phyloP scores from a whole-genome alignment of 148 eudicot species.

The Chenopodium suecicum region DNA sequence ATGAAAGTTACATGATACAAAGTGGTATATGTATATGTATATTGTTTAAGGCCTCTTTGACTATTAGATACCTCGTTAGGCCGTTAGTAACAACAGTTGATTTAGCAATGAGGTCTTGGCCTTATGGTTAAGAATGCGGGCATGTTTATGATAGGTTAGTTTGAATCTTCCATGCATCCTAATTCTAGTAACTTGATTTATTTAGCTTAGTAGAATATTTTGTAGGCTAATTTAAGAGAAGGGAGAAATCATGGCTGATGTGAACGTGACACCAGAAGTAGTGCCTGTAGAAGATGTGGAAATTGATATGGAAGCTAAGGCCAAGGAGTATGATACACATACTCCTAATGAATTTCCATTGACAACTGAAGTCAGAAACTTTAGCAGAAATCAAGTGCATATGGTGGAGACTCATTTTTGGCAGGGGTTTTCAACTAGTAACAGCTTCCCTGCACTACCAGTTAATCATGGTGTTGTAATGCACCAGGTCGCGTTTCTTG shows the following conservation, averaged over 20 bases:
- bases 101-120: too few relatives aligned
- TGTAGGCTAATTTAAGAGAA: background rate
- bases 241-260: background rate
- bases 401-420: conserved; percentile 1
- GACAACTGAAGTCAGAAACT: background rate
- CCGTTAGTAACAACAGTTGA: too few relatives aligned
- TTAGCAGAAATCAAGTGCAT: background rate
- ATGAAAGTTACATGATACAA: too few relatives aligned
- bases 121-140: too few relatives aligned
- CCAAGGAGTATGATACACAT: too few relatives aligned
- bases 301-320: background rate
- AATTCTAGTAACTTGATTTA: too few relatives aligned
- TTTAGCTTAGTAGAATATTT: too few relatives aligned
- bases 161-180: too few relatives aligned
- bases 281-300: background rate
- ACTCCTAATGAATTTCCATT: background rate
- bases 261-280: background rate
- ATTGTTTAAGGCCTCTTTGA: too few relatives aligned
- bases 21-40: too few relatives aligned
- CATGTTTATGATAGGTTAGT: too few relatives aligned
- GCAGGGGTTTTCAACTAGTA: background rate
- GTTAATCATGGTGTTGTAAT: background rate
- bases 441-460: background rate
- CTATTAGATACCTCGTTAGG: too few relatives aligned
- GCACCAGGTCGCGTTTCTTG: background rate